Conservation (phyloP, 1,139 yeast genomes). For the Yamadazyma taylorii region DNA sequence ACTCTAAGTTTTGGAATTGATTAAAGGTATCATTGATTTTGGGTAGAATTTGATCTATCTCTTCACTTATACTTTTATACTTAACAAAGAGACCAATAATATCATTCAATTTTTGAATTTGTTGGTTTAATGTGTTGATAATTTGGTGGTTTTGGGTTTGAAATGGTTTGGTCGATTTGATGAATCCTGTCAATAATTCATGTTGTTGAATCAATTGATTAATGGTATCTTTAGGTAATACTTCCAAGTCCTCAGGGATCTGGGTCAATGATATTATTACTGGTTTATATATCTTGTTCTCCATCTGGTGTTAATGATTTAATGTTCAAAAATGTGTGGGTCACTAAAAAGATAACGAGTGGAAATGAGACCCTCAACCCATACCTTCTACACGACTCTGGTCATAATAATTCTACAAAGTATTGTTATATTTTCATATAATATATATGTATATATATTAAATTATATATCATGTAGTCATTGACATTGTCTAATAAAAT, state of each 20-base stretch:
- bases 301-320: not conserved
- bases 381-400: no score
- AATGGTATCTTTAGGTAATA: constrained; percentile 29
- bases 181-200: constrained; percentile 33
- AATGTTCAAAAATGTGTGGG: no score
- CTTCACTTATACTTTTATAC: constrained; percentile 24
- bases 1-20: constrained; percentile 38
- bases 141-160: constrained; percentile 19
- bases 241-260: constrained; percentile 18
- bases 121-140: constrained; percentile 19
- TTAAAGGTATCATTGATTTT: constrained; percentile 28
- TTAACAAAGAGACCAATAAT: constrained; percentile 26
- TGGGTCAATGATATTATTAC: constrained; percentile 3
- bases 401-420: no score
- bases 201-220: constrained; percentile 29
- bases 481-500: constrained; percentile 1
- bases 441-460: no score
- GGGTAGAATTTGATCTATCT: constrained; percentile 27
- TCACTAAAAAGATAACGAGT: no score
- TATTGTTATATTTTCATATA: no score
- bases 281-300: not conserved
- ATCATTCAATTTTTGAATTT: constrained; percentile 23
- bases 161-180: constrained; percentile 27
- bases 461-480: not conserved
- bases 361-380: no score